Evolutionary conservation across 148 eudicot species (phyloP).

Genomic region (Chenopodium album): DNA sequence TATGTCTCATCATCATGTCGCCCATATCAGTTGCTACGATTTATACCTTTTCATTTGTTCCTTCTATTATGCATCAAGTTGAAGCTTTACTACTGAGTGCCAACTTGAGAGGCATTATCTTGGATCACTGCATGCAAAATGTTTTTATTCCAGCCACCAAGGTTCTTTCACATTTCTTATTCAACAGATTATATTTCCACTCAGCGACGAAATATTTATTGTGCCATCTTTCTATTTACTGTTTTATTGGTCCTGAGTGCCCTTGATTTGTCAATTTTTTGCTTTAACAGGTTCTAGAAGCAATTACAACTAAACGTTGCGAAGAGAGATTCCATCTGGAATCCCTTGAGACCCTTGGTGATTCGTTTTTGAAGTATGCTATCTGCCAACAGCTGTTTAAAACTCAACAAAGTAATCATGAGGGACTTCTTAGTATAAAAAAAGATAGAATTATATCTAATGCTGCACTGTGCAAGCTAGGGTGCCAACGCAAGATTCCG

Average conservation of each 20-base stretch:
- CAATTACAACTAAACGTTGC: constrained; percentile 74
- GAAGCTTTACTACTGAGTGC: constrained; percentile 66
- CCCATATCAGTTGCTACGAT: constrained; percentile 59
- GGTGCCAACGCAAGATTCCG: constrained; percentile 70
- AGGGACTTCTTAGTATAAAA: constrained; percentile 72
- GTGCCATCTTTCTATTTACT: background rate
- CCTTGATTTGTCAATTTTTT: background rate
- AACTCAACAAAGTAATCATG: constrained; percentile 56
- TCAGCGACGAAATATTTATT: background rate
- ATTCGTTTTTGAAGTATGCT: constrained; percentile 90
- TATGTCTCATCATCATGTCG: constrained; percentile 65
- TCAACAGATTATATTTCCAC: background rate
- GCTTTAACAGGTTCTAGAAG: constrained; percentile 66
- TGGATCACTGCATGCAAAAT: constrained; percentile 48
- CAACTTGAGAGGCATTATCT: constrained; percentile 48
- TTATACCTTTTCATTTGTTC: constrained; percentile 66
- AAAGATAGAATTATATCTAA: constrained; percentile 65
- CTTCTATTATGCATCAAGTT: constrained; percentile 80
- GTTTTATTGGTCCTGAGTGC: background rate
- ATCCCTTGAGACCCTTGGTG: constrained; percentile 93
- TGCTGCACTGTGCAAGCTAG: constrained; percentile 69
- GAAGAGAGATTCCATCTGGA: constrained; percentile 74
- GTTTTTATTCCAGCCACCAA: constrained; percentile 48
- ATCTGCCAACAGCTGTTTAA: constrained; percentile 66
- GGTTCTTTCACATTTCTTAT: constrained; percentile 35